Evolutionary conservation across 2,329 filamentous ascomycete genomes (phyloP).

Genomic region (Aquanectria penicillioides): DNA sequence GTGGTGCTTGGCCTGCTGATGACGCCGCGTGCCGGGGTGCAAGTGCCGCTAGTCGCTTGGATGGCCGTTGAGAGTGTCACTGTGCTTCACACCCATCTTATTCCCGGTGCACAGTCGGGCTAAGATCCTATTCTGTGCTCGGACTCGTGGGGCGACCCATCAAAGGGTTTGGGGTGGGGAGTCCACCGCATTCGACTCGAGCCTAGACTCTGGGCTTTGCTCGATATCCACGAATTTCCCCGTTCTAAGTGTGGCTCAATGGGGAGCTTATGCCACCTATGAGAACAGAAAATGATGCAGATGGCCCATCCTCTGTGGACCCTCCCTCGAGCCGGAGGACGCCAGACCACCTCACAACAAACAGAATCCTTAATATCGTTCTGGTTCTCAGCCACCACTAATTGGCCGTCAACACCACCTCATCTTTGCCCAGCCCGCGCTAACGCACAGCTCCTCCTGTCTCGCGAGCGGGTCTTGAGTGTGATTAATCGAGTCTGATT

Average conservation of each 20-base stretch:
- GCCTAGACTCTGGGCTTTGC: too few relatives aligned
- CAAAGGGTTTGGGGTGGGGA: slow-evolving; percentile 5
- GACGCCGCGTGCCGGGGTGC: slow-evolving; percentile 9
- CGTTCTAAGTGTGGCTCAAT: too few relatives aligned
- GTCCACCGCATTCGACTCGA: background rate
- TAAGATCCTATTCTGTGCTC: slow-evolving; percentile 8
- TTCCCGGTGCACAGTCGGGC: slow-evolving; percentile 29
- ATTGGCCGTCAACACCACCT: slow-evolving; percentile 19
- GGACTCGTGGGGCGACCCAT: background rate
- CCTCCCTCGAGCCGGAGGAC: background rate
- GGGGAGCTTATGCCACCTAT: slow-evolving; percentile 5
- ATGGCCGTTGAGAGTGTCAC: slow-evolving; percentile 16
- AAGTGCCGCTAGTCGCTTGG: slow-evolving; percentile 26
- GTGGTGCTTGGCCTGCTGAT: slow-evolving; percentile 10
- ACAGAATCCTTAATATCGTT: slow-evolving; percentile 4
- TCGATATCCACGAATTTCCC: too few relatives aligned
- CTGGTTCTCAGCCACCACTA: slow-evolving; percentile 5
- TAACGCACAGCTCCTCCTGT: slow-evolving; percentile 33
- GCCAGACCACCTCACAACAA: background rate
- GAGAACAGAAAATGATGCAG: background rate
- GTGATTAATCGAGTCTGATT: slow-evolving; percentile 18
- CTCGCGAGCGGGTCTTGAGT: slow-evolving; percentile 28
- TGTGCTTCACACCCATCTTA: slow-evolving; percentile 33
- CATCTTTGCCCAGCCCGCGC: slow-evolving; percentile 18
- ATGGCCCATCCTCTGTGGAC: background rate